Evolutionary conservation across 2,329 filamentous ascomycete species (phyloP), one percentile per base, ranked within the genome.

Genomic region (Parastagonospora nodorum): DNA sequence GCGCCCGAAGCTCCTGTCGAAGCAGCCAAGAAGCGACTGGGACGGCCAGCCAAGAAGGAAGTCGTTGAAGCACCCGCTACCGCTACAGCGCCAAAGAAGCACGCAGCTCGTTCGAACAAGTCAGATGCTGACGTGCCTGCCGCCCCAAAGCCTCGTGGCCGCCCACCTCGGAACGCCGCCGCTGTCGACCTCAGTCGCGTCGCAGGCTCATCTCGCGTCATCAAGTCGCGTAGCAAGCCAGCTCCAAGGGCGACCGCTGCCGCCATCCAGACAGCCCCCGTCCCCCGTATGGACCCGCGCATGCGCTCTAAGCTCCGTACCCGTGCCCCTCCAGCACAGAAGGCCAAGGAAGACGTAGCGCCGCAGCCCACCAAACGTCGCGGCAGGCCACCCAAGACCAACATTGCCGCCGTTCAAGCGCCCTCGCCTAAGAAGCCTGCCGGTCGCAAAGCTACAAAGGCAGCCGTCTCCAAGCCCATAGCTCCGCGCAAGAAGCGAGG

Each of bases 401-500:
- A 63, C 49, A 42, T 48, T 10, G 19, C 8, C 2, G 44, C 52
- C 16, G 43, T 42, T 15, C 5, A 50, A 27, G 49, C 44, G 8
- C 37, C 42, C 28, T 38, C 30, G 24, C 46, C 33, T n/a, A 61
- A 56, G 49, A 63, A 58, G 49, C 15, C 44, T 9, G 33, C 19
- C 8, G 45, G 58, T 40, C 52, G 52, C 45, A 60, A 57, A 36
- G 42, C 50, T 27, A 37, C 33, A 11, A 51, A 57, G 29, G 38
- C 49, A 15, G 39, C 32, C 48, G 12, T 41, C 32, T 11, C 45
- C 2, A 57, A 57, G 44, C 35, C 43, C 5, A 24, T 29, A 2
- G 60, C 43, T 24, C 58, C 64, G 30, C 66, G 66, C 39, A 68
- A 68, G 50, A 58, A 61, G 33, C 57, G 64, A 14, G 66, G 67